Evolutionary conservation across 306 rosid species (phyloP), one percentile per base, ranked within the genome.

Genomic region (Inga laurina): DNA sequence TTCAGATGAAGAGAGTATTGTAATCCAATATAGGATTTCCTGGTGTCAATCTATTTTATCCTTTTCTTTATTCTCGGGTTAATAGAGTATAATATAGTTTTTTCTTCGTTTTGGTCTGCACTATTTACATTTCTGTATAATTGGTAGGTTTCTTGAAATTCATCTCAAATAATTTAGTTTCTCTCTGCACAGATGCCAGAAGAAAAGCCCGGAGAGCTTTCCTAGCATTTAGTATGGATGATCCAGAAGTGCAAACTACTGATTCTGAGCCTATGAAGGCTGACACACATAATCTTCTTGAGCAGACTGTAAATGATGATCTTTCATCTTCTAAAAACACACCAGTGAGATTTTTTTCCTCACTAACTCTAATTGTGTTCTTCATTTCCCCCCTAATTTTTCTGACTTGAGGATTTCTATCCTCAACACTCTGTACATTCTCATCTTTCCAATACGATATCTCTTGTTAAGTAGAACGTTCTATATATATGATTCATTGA

Each of bases 181-280:
- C 68, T 86, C 69, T 79, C 76, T 86, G 59, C 56, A 79, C 88
- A 94, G 99, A 94, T 88, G 94, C 98, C 59, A 90, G 91, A 69
- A 88, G 99, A 86, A 97, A 92, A 86, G 99, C 94, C 12, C 91
- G 98, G 27, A 92, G 90, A 90, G 99, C 99, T 80, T 91, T 96
- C 80, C 74, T 96, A 83, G 97, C 97, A 84, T 88, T 96, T 87
- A 89, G 97, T 78, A 84, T 90, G 10, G 95, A 85, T 83, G 95
- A 88, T 80, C 83, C 74, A 5, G 88, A 88, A 78, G 77, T 82
- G 24, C 79, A 87, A 57, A 71, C 68, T 69, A 73, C 90, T 9
- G 87, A 87, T 71, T 85, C 90, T 37, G 92, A 86, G 75, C 78
- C 88, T 44, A 61, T 80, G 61, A 72, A 82, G 83, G 87, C 66